Conservation (phyloP, 306 rosid species). For the Prinsepia uniflora region DNA sequence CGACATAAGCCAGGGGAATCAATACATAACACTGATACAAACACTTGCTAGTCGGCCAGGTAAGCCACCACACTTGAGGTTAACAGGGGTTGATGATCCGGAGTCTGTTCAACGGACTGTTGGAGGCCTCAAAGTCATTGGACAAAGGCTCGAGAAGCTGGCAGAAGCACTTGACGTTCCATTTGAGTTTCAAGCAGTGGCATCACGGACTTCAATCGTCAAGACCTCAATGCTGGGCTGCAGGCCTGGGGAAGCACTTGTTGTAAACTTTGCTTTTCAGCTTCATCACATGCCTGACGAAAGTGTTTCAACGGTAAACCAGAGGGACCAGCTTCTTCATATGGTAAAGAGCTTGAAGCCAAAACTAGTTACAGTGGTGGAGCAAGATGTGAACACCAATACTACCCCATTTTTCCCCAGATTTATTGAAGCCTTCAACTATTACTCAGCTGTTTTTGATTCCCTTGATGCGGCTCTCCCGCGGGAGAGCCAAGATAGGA, state of each 20-base stretch:
- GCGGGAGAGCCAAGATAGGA: slow-evolving; percentile 83
- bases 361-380: slow-evolving; percentile 82
- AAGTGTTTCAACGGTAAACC: slow-evolving; percentile 80
- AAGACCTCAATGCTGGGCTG: slow-evolving; percentile 67
- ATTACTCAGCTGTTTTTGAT: slow-evolving; percentile 81
- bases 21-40: slow-evolving; percentile 75
- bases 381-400: slow-evolving; percentile 92
- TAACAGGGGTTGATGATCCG: slow-evolving; percentile 90
- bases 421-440: slow-evolving; percentile 74
- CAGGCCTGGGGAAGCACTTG: slow-evolving; percentile 73
- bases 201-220: slow-evolving; percentile 61
- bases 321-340: slow-evolving; percentile 85
- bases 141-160: slow-evolving; percentile 79
- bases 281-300: slow-evolving; percentile 99
- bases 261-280: slow-evolving; percentile 85
- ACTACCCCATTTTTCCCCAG: slow-evolving; percentile 78
- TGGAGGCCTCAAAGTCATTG: slow-evolving; percentile 82
- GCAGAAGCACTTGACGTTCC: slow-evolving; percentile 65
- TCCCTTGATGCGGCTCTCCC: slow-evolving; percentile 91
- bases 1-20: slow-evolving; percentile 91
- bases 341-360: slow-evolving; percentile 88
- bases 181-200: slow-evolving; percentile 74
- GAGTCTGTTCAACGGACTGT: slow-evolving; percentile 82
- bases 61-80: slow-evolving; percentile 59
- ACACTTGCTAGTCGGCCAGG: slow-evolving; percentile 52